Evolutionary conservation across 768 basidiomycete species (phyloP).

Genomic region (Leccinum rimulosum): DNA sequence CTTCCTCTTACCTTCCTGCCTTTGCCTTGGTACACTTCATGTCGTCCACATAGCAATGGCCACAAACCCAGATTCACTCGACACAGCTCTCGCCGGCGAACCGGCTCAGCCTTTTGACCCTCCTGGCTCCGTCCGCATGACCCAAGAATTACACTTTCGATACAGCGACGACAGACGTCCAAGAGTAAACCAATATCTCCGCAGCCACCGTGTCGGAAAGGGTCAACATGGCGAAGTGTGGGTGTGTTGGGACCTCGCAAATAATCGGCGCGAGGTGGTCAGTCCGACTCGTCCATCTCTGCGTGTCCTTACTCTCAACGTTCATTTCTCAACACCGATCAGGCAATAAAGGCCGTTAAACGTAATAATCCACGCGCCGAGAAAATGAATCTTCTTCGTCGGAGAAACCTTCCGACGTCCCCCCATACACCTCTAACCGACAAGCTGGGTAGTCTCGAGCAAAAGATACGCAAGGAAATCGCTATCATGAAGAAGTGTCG

Average conservation of each 20-base stretch:
- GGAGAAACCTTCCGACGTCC: conserved; percentile 42
- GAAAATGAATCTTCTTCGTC: conserved; percentile 54
- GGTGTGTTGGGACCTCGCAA: conserved; percentile 56
- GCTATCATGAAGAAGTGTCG: conserved; percentile 98
- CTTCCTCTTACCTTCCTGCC: neutral
- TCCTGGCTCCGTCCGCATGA: conserved; percentile 48
- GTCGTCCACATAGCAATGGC: conserved; percentile 27
- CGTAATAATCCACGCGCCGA: conserved; percentile 71
- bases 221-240: conserved; percentile 93
- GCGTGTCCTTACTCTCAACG: conserved; percentile 3
- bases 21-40: conserved; percentile 21
- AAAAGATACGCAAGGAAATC: conserved; percentile 89
- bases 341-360: conserved; percentile 81
- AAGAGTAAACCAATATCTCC: conserved; percentile 85
- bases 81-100: conserved; percentile 35
- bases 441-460: conserved; percentile 67
- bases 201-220: conserved; percentile 72
- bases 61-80: conserved; percentile 23
- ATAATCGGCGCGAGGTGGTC: conserved; percentile 48
- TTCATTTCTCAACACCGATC: conserved; percentile 11
- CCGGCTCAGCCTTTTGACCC: conserved; percentile 37
- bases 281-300: conserved; percentile 24
- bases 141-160: conserved; percentile 41
- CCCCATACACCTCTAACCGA: conserved; percentile 60
- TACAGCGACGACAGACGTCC: conserved; percentile 39